A percentile compares a stretch with the other conserved stretches of the same genome.
Evolutionary conservation across 805 yeast species (phyloP).

Genomic region (Pichia eremophila): DNA sequence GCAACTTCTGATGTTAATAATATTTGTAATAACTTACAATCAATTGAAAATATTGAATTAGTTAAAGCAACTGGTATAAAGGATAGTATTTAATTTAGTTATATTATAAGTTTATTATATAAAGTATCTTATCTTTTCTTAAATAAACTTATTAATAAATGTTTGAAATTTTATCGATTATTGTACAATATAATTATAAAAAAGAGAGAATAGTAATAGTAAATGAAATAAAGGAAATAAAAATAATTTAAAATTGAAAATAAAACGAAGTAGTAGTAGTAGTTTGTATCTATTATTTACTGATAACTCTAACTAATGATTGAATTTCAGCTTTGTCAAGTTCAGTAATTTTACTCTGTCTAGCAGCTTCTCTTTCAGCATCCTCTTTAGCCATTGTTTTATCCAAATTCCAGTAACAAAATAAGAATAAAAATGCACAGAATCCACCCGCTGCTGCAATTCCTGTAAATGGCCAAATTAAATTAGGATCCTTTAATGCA

Average conservation of each 20-base stretch:
- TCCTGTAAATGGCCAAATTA: constrained; percentile 23
- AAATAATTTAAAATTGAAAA: too few species aligned
- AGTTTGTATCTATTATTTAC: too few species aligned
- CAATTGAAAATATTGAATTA: constrained; percentile 57
- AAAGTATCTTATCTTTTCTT: too few species aligned
- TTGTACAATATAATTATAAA: too few species aligned
- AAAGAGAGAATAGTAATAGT: too few species aligned
- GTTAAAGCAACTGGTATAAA: constrained; percentile 46
- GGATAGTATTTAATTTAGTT: neutral
- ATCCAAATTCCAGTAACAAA: constrained; percentile 25
- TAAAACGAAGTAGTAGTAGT: too few species aligned
- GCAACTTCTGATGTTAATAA: constrained; percentile 59
- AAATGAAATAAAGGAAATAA: too few species aligned
- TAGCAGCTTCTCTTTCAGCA: constrained; percentile 11
- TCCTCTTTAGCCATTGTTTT: constrained; percentile 19
- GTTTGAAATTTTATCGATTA: too few species aligned
- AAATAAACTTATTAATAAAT: too few species aligned
- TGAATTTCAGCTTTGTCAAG: too few species aligned
- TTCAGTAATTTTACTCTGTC: neutral
- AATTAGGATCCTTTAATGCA: constrained; percentile 19
- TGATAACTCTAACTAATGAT: too few species aligned
- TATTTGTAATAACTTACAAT: constrained; percentile 63
- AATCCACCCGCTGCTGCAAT: constrained; percentile 30
- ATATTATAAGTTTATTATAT: too few species aligned
- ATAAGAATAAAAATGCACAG: constrained; percentile 23